Evolutionary conservation across 2,329 filamentous ascomycete genomes (phyloP).

Genomic region (Mollisiaceae sp.): DNA sequence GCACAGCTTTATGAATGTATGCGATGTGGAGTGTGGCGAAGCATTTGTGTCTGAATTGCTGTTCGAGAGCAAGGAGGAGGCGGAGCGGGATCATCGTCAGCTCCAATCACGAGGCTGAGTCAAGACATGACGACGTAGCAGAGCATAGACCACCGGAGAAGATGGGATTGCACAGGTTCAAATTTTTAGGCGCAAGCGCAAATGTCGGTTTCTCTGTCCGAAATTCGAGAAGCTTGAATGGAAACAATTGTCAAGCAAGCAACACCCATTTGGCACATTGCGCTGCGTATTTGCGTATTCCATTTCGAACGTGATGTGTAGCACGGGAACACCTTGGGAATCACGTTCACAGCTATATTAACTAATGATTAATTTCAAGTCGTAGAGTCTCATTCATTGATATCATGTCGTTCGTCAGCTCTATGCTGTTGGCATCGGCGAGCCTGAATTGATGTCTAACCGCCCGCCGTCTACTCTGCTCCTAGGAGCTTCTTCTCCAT

Average conservation of each 20-base stretch:
- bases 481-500: background rate
- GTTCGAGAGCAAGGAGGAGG: slow-evolving; percentile 9
- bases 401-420: slow-evolving; percentile 14
- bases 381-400: slow-evolving; percentile 14
- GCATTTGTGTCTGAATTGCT: slow-evolving; percentile 10
- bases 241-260: no score
- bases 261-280: no score
- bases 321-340: background rate
- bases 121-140: slow-evolving; percentile 4
- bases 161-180: no score
- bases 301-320: no score
- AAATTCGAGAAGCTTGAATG: no score
- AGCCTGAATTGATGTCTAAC: background rate
- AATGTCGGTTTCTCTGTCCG: no score
- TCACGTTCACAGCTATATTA: background rate
- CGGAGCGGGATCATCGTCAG: slow-evolving; percentile 17
- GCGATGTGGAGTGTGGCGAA: slow-evolving; percentile 23
- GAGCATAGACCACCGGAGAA: background rate
- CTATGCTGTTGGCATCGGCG: slow-evolving; percentile 1
- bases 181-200: no score
- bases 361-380: background rate
- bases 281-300: no score
- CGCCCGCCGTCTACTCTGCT: no score
- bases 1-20: slow-evolving; percentile 9
- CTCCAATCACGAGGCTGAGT: slow-evolving; percentile 24